Base-by-base conservation (phyloP, 148 eudicot species). In the Fagopyrum homotropicum region DNA sequence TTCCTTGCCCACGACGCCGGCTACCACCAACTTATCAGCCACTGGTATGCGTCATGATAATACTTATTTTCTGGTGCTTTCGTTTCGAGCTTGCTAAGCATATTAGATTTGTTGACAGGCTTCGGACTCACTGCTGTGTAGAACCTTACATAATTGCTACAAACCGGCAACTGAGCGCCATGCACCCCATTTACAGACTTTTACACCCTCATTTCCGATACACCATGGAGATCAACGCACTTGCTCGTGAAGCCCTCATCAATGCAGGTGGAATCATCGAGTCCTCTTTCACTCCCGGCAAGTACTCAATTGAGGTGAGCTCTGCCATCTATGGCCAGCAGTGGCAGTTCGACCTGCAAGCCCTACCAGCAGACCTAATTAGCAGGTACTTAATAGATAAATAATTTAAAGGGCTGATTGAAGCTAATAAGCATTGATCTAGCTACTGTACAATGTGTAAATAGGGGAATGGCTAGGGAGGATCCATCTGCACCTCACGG, bases 171-270 rank as follows among this genome's bases (percentile, higher is more conserved):
- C 81, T 93, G 6, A 93, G 98, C 69, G 86, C 88, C 9, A 78
- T 88, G 87, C 98, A 93, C 77, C 98, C 98, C 0, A 93, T 93
- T 22, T 81, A 81, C 63, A 86, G 86, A 72, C 86, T 93, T 8
- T 8, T 93, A 81, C 82, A 80, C 49, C 98, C 97, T 81, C 88
- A 93, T 80, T 83, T 89, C 1, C 90, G 98, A 1, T 93, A 88
- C 86, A 93, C 98, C 6, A 88, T 93, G 97, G 97, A 91, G 88
- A 93, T 93, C 72, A 93, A 93, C 79, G 89, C 91, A 60, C 83
- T 91, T 51, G 98, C 94, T 70, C 84, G 98, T 43, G 77, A 87
- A 78, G 82, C 91, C 52, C 85, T 93, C n/a, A 83, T 93, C 7
- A 91, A 87, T 54, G 92, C 84, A 0, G 72, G 50, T 17, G 97